Conservation (phyloP, 176 grass and related monocot species). For the Eragrostis nindensis region DNA sequence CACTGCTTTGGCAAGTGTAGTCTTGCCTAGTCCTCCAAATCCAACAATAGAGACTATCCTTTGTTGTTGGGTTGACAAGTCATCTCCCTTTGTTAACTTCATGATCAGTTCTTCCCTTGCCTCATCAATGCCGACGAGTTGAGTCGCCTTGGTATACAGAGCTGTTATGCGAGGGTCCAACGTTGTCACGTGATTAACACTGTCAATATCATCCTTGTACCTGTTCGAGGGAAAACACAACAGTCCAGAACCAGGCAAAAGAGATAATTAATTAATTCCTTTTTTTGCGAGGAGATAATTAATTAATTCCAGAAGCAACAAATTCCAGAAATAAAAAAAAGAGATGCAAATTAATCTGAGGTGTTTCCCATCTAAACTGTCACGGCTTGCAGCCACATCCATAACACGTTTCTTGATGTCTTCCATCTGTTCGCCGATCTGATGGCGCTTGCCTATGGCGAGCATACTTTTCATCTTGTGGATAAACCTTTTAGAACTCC, state of each 20-base stretch:
- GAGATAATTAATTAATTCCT: no score
- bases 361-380: background rate
- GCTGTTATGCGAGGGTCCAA: background rate
- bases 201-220: background rate
- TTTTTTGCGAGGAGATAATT: no score
- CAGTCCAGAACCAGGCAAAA: background rate
- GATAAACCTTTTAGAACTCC: background rate
- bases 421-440: background rate
- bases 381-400: background rate
- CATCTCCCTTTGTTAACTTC: background rate
- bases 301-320: no score
- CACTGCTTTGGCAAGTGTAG: background rate
- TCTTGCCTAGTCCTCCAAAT: background rate
- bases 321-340: no score
- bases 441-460: background rate
- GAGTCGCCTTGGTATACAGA: background rate
- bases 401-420: background rate
- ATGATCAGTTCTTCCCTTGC: background rate
- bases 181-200: background rate
- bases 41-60: constrained; percentile 11
- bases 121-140: background rate
- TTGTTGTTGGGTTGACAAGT: background rate
- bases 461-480: background rate
- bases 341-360: no score
- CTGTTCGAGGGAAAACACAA: background rate